Base-by-base conservation (phyloP, 1,139 yeast genomes). In the Magnusiomyces tetraspermus region DNA sequence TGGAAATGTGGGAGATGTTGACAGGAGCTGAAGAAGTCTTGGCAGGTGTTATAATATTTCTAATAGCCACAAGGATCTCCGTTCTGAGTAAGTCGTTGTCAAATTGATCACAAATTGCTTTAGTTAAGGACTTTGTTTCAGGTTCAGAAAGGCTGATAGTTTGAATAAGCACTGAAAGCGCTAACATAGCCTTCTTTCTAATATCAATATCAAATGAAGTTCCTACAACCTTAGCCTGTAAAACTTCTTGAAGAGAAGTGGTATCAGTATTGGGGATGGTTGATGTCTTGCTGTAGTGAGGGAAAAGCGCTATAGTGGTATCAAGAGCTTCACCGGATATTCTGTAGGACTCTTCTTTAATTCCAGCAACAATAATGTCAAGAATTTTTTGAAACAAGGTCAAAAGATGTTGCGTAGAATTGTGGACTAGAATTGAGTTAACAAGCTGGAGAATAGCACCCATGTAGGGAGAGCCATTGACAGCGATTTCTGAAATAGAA, bases 271-370 rank as follows among this genome's bases (percentile, higher is more conserved):
- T 36, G 5, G 48, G 50, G 23, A 38, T 15, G 4, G 28, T 44
- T 31, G 30, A 2, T 13, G n/a, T 37, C 22, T 37, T 23, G 28
- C 30, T 50, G 28, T 42, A 49, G 13, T 51, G 44, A 23, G 54
- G 53, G 21, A 54, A 48, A 2, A 54, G 38, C 31, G 45, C 23
- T 17, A 30, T 41, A 17, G 49, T 28, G n/a, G 78, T 71, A 47
- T 65, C 71, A 42, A 82, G 67, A 11, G 79, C 76, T 56, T 80
- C 83, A 17, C 73, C 64, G 11, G 80, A 71, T 33, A 79, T 71
- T 59, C 78, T 80, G 61, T 77, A 78, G 57, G 78, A 74, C 10
- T 76, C 68, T 26, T 67, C 71, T 1, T 69, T 65, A 42, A 80
- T 64, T 13, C 82, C 82, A 10, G 61, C 57, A 15, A 71, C 61